Evolutionary conservation across 768 basidiomycete genomes (phyloP).

Genomic region (Calocybe cyanea): DNA sequence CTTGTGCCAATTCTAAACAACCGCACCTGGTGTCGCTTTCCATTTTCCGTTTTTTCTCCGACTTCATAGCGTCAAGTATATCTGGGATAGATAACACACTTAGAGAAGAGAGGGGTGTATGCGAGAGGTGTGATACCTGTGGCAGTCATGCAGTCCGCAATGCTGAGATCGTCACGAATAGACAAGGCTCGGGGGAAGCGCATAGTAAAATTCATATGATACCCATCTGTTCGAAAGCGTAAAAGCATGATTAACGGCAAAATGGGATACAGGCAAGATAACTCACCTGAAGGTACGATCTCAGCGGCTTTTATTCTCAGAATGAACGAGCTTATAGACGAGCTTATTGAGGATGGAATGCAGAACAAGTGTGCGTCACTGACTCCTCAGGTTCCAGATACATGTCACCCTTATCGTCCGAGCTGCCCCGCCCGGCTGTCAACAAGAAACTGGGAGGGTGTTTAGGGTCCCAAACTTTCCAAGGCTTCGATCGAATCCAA

Average conservation of each 20-base stretch:
- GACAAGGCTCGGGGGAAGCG: conserved; percentile 85
- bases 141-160: conserved; percentile 71
- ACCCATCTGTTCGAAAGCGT: conserved; percentile 54
- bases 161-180: conserved; percentile 75
- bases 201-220: conserved; percentile 84
- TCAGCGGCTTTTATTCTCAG: conserved; percentile 93
- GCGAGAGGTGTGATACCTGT: conserved; percentile 38
- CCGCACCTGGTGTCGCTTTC: conserved; percentile 53
- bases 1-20: background rate
- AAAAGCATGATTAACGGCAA: conserved; percentile 6
- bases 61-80: conserved; percentile 54
- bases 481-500: conserved; percentile 78
- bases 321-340: conserved; percentile 75
- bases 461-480: conserved; percentile 77
- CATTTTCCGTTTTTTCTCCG: conserved; percentile 74
- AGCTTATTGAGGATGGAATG: background rate
- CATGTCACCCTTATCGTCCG: conserved; percentile 86
- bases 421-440: conserved; percentile 55
- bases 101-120: background rate
- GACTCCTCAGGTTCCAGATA: conserved; percentile 91
- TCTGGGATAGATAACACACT: conserved; percentile 30
- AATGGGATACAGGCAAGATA: conserved; percentile 1
- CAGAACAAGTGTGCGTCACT: conserved; percentile 16
- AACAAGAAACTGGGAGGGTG: conserved; percentile 67
- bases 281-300: conserved; percentile 69